Base-by-base conservation (phyloP, 805 yeast species). In the Wickerhamiella siamensis region DNA sequence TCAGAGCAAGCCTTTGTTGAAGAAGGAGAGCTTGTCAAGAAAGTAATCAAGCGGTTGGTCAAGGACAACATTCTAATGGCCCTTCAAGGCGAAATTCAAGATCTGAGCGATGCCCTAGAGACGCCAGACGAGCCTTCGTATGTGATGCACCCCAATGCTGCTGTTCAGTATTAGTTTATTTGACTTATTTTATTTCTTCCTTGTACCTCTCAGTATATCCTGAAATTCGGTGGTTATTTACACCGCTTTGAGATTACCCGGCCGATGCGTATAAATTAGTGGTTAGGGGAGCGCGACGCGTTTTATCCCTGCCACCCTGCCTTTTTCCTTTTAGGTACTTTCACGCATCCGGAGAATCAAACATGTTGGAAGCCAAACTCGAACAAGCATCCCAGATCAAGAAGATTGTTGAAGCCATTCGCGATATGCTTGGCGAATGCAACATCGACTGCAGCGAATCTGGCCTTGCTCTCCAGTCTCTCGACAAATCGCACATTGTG, bases 391-490 rank as follows among this genome's bases (percentile, higher is more conserved):
- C 87, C 44, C 73, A 86, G 51, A 75, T 91, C 60, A 91, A 91
- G 66, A 86, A 82, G 72, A 79, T 87, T 57, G 80, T 87, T 55
- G 98, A 91, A 53, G 78, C 97, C 44, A 81, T 88, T 61, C 83
- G 84, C 60, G 98, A 91, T 59, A 79, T 94, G 57, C 95, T 91
- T 48, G 83, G 83, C 56, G 72, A 87, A 54, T 91, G 96, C 69
- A 91, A 91, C 71, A 83, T 91, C 71, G 91, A 86, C 68, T 91
- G 96, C 67, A 76, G 93, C n/a, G 91, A 83, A 61, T 74, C 77
- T 48, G 98, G 98, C 51, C 79, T 91, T 56, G 80, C 93, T 9
- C 88, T 93, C 18, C 97, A 91, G 69, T 97, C 98, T 21, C 91
- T 91, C 52, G 98, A 91, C 64, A 93, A 86, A 60, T 86, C 98